Conservation (phyloP, 2,329 filamentous ascomycete species). For the Lecanosticta acicola region DNA sequence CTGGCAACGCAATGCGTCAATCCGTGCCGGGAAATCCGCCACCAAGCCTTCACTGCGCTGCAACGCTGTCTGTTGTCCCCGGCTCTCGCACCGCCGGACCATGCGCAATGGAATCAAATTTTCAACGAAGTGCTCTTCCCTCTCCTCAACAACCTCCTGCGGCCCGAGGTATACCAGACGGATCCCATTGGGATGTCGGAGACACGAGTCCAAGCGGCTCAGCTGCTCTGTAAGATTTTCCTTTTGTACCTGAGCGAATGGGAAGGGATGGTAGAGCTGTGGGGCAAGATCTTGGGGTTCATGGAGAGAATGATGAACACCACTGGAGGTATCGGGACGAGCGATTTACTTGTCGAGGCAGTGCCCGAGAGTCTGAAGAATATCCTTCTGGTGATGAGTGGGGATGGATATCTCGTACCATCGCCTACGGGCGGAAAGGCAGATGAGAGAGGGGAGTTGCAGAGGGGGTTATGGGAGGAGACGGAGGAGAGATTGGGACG, state of each 20-base stretch:
- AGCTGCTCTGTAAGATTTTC: slow-evolving; percentile 90
- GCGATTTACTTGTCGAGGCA: slow-evolving; percentile 72
- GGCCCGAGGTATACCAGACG: slow-evolving; percentile 88
- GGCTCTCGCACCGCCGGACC: slow-evolving; percentile 73
- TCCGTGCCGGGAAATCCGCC: slow-evolving; percentile 85
- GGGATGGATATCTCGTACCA: slow-evolving; percentile 74
- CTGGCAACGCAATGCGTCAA: slow-evolving; percentile 89
- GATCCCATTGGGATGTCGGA: slow-evolving; percentile 93
- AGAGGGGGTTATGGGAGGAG: slow-evolving; percentile 55
- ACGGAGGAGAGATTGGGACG: slow-evolving; percentile 56
- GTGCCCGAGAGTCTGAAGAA: slow-evolving; percentile 95
- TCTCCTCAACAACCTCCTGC: slow-evolving; percentile 76
- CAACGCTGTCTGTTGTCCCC: slow-evolving; percentile 82
- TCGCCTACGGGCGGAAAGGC: slow-evolving; percentile 43
- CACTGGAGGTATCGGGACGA: too few species aligned
- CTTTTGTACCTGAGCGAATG: slow-evolving; percentile 84
- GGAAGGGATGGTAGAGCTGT: slow-evolving; percentile 85
- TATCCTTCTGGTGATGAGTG: slow-evolving; percentile 89
- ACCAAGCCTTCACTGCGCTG: slow-evolving; percentile 78
- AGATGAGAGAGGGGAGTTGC: slow-evolving; percentile 39
- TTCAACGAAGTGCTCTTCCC: slow-evolving; percentile 93
- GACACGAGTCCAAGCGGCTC: slow-evolving; percentile 85
- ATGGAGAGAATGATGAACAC: slow-evolving; percentile 96
- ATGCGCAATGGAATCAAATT: slow-evolving; percentile 83
- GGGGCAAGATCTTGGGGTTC: slow-evolving; percentile 88